A percentile compares a stretch with the other conserved stretches of the same genome.
These are phyloP conservation scores for Cicer chorassanicum DNA, from an alignment of 306 rosid species.

Conservation along the genomic window DNA sequence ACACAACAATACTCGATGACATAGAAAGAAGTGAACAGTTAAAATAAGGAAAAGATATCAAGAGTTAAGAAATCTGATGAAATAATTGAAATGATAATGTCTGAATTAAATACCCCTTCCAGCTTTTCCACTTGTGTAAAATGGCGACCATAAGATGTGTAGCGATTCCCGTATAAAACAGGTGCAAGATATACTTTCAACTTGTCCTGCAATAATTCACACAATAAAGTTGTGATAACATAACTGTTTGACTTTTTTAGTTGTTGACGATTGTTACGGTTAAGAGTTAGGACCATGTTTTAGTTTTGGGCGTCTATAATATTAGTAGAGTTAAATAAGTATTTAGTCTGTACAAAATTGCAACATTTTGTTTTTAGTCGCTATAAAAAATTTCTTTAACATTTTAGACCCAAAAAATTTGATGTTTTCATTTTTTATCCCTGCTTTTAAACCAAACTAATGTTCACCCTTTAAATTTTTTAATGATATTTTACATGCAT, in stretches of 20 bases:
- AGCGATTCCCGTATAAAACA: conserved; percentile 77
- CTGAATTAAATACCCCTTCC: conserved; percentile 68
- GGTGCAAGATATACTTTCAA: conserved; percentile 82
- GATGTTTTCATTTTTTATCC: too few relatives aligned
- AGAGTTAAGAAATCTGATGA: conserved; percentile 9
- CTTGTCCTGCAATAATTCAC: conserved; percentile 66
- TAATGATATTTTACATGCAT: too few relatives aligned
- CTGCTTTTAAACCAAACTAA: too few relatives aligned
- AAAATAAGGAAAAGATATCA: conserved; percentile 18
- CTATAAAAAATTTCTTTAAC: too few relatives aligned
- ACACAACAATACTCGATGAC: conserved; percentile 24
- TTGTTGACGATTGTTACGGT: neutral
- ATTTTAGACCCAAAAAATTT: too few relatives aligned
- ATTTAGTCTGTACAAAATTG: too few relatives aligned
- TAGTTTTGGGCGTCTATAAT: neutral
- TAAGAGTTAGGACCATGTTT: neutral
- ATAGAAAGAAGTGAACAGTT: conserved; percentile 4
- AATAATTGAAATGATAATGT: conserved; percentile 28
- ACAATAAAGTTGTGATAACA: conserved; percentile 33
- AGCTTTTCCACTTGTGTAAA: conserved; percentile 86
- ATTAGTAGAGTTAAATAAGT: too few relatives aligned
- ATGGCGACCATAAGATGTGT: conserved; percentile 94
- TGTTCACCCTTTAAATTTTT: too few relatives aligned
- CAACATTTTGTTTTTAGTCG: too few relatives aligned
- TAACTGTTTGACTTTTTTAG: neutral